phyloP scores from a whole-genome alignment of 768 basidiomycete species.

The Pulveroboletus ravenelii region DNA sequence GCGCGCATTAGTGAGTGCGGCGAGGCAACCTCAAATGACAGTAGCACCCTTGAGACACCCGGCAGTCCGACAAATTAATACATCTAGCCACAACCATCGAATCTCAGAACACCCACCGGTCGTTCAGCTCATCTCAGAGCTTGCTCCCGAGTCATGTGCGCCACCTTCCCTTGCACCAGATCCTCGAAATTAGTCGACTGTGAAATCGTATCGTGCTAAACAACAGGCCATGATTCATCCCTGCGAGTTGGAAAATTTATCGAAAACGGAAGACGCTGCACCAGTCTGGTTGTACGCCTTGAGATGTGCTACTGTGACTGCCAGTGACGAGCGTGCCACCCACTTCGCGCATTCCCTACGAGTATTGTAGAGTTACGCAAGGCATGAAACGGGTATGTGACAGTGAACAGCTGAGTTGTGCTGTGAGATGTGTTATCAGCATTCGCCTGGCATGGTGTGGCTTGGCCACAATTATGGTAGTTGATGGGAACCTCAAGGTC shows the following conservation, averaged over 20 bases:
- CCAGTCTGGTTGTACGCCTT: constrained; percentile 46
- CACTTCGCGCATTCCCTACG: constrained; percentile 51
- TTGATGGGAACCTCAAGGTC: constrained; percentile 56
- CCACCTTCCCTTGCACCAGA: constrained; percentile 40
- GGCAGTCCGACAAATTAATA: constrained; percentile 32
- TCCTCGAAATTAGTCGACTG: constrained; percentile 50
- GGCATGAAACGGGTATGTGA: constrained; percentile 35
- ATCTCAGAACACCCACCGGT: neutral
- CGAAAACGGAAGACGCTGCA: constrained; percentile 42
- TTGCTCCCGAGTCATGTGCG: constrained; percentile 42
- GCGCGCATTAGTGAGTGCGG: neutral
- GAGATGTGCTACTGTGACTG: constrained; percentile 45
- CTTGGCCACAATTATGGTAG: constrained; percentile 37
- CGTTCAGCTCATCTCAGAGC: constrained; percentile 42
- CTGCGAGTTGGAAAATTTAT: constrained; percentile 48
- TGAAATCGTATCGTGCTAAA: constrained; percentile 57
- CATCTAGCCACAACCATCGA: constrained; percentile 9
- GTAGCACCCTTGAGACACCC: constrained; percentile 33
- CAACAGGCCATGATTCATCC: constrained; percentile 55
- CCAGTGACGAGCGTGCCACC: constrained; percentile 48
- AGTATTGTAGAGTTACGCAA: neutral
- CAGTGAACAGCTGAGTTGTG: constrained; percentile 29
- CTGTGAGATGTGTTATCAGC: constrained; percentile 41
- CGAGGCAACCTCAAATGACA: neutral
- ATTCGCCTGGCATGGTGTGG: constrained; percentile 33